Evolutionary conservation across 768 basidiomycete species (phyloP).

Genomic region (Baorangia bicolor): DNA sequence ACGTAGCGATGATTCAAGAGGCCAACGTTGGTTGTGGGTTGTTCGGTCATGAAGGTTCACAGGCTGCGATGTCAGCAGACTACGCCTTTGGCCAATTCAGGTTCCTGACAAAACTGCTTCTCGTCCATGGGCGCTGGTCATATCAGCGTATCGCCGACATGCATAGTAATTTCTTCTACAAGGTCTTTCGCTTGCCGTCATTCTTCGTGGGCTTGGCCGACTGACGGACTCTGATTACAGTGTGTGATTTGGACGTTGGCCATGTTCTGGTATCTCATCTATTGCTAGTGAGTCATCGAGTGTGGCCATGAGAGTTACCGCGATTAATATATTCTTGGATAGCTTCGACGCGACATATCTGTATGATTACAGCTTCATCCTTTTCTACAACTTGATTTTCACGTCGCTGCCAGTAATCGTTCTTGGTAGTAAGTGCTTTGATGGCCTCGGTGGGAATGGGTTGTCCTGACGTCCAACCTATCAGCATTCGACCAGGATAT

Average conservation of each 20-base stretch:
- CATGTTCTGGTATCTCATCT: conserved; percentile 93
- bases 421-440: conserved; percentile 66
- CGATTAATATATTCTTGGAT: conserved; percentile 15
- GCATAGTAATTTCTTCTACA: conserved; percentile 99
- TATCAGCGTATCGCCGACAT: conserved; percentile 96
- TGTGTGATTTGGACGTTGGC: conserved; percentile 92
- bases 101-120: conserved; percentile 84
- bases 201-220: background rate
- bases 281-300: conserved; percentile 60
- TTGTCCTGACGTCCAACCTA: conserved; percentile 7
- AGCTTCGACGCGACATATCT: conserved; percentile 95
- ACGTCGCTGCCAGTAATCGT: conserved; percentile 91
- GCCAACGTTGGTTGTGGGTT: conserved; percentile 97
- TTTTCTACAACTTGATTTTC: conserved; percentile 90
- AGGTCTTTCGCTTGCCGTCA: conserved; percentile 40
- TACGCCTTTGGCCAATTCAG: conserved; percentile 98
- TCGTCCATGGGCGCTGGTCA: conserved; percentile 97
- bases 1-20: conserved; percentile 99
- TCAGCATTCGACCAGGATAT: conserved; percentile 92
- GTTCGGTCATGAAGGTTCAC: conserved; percentile 92
- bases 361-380: conserved; percentile 92
- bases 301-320: background rate
- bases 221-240: conserved; percentile 34
- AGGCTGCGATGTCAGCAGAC: conserved; percentile 98
- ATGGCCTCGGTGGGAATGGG: background rate